Evolutionary conservation across 2,329 filamentous ascomycete species (phyloP), one percentile per base, ranked within the genome.

Genomic region (Fusarium denticulatum): DNA sequence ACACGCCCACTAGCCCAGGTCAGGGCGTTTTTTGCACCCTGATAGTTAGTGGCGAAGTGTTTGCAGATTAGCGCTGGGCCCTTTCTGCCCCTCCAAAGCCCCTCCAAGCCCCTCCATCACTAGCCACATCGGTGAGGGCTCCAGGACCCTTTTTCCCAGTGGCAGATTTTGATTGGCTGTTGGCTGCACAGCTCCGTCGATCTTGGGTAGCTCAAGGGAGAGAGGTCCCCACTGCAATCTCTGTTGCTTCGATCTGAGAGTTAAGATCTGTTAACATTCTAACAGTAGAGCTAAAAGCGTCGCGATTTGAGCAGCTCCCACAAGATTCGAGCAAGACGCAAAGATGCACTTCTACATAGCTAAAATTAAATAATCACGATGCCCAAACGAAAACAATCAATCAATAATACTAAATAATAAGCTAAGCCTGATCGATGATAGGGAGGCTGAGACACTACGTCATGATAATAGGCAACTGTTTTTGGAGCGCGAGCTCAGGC

Each of bases 11-110:
- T 55, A 55, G 50, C 50, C 50, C 20, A 40, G 11, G 20, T 7
- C 34, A 22, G 20, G 20, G 50, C 26, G 3, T 3, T 55, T 53
- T 55, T 55, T 28, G 50, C 50, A 55, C 50, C 50, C 22, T 28
- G 50, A 55, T 55, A 55, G 50, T 28, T 55, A 40, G 50, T 55
- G 50, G 50, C 39, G 28, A 56, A 32, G 53, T 56, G 20, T 56
- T 24, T 32, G 16, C 28, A 56, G 53, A 56, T 56, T 55, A 55
- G 50, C 50, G 34, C 34, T 14, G 20, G 34, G n/a, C 50, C 50
- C 50, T 37, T 53, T 37, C 28, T 30, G 45, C 45, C 45, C 45
- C 45, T 47, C 45, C 45, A 22, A 30, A 30, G 34, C 34, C 34
- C 34, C 34, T 36, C 34, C 15, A 36, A 36, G 47, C 47, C 49